These are phyloP conservation scores for Erigeron canadensis DNA, from an alignment of 129 eudicot genomes.

Conservation along the genomic window DNA sequence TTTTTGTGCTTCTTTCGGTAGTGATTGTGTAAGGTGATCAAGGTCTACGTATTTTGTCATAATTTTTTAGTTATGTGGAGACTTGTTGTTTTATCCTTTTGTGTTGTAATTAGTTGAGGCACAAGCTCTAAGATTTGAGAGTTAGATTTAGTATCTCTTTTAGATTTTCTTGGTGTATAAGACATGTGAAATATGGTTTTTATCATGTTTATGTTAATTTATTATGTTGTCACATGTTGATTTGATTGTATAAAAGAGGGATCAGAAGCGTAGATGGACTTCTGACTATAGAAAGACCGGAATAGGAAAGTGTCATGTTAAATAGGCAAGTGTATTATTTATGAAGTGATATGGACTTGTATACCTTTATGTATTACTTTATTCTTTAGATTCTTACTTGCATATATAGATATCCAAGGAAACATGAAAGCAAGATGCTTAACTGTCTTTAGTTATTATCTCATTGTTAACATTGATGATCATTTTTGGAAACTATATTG, in stretches of 20 bases:
- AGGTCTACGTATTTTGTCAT: neutral
- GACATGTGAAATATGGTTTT: slow-evolving; percentile 7
- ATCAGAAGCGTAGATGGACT: neutral
- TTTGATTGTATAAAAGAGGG: neutral
- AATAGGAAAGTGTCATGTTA: neutral
- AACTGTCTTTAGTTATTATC: neutral
- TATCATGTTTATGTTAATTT: neutral
- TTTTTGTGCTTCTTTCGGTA: too few relatives aligned
- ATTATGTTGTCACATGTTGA: neutral
- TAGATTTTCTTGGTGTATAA: neutral
- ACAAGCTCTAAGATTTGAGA: neutral
- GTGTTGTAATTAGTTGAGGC: neutral
- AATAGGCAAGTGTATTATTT: neutral
- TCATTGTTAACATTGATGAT: neutral
- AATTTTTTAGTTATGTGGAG: slow-evolving; percentile 4
- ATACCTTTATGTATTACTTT: slow-evolving; percentile 10
- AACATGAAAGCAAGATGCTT: slow-evolving; percentile 1
- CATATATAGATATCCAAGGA: slow-evolving; percentile 5
- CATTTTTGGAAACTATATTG: neutral
- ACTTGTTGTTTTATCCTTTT: neutral
- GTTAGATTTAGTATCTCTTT: neutral
- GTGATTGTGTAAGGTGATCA: too few relatives aligned
- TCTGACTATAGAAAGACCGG: neutral
- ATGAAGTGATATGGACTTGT: neutral
- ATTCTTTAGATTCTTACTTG: neutral